A percentile compares a stretch with the other conserved stretches of the same genome.
Evolutionary conservation across 2,329 filamentous ascomycete species (phyloP).

Genomic region (Colletotrichum sidae): DNA sequence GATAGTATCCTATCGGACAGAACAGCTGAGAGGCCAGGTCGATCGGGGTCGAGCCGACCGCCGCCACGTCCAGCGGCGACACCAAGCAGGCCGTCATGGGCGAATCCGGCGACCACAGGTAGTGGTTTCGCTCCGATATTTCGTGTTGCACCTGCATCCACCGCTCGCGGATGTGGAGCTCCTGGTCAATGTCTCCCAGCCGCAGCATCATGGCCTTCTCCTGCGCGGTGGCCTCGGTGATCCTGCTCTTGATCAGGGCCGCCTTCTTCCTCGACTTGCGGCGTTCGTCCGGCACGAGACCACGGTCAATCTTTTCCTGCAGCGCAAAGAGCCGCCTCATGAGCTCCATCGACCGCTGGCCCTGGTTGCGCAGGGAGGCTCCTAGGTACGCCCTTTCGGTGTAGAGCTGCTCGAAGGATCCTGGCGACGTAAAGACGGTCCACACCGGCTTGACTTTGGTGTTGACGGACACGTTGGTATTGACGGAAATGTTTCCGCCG

Average conservation of each 20-base stretch:
- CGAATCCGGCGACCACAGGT: constrained; percentile 22
- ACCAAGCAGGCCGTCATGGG: constrained; percentile 7
- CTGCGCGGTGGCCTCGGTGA: constrained; percentile 58
- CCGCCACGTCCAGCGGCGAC: constrained; percentile 12
- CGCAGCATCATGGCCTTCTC: constrained; percentile 58
- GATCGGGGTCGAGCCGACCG: constrained; percentile 41
- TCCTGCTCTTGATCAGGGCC: constrained; percentile 53
- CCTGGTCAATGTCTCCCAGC: constrained; percentile 61
- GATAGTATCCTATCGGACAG: constrained; percentile 41
- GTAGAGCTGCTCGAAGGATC: constrained; percentile 56
- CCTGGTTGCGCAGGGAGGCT: constrained; percentile 54
- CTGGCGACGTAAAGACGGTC: constrained; percentile 48
- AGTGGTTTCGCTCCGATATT: constrained; percentile 7
- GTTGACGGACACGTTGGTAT: constrained; percentile 10
- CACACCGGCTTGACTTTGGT: constrained; percentile 29
- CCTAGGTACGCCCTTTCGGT: constrained; percentile 61
- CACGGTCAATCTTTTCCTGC: constrained; percentile 46
- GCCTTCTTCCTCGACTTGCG: constrained; percentile 55
- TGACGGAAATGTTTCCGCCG: background rate
- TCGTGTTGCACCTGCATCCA: constrained; percentile 49
- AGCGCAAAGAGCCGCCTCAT: constrained; percentile 51
- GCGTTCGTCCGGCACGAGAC: constrained; percentile 37
- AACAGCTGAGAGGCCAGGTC: constrained; percentile 47
- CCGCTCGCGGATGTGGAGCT: constrained; percentile 58
- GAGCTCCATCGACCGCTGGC: constrained; percentile 50